A percentile compares a stretch with the other conserved stretches of the same genome.
Conservation (phyloP, 345 rosid genomes). For the Syzygium aromaticum region DNA sequence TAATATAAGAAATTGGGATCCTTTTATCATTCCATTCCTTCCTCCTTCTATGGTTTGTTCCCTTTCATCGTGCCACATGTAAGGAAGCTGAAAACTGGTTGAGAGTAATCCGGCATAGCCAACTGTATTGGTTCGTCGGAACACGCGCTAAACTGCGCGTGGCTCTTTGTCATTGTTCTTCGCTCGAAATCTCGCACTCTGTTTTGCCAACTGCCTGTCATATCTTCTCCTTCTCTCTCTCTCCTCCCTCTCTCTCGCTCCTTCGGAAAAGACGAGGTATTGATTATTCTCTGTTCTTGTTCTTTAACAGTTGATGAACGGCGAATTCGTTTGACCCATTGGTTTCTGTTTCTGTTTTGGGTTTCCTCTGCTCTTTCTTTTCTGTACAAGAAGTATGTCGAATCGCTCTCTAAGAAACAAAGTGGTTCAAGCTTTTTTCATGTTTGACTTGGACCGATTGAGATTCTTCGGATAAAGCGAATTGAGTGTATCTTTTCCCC, state of each 20-base stretch:
- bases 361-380: neutral
- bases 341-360: neutral
- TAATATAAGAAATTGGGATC: neutral
- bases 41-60: neutral
- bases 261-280: neutral
- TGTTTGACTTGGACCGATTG: neutral
- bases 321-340: neutral
- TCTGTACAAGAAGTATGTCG: neutral
- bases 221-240: neutral
- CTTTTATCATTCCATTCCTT: neutral
- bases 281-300: neutral
- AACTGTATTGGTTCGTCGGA: neutral
- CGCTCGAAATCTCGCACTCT: neutral
- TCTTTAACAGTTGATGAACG: neutral
- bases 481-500: neutral
- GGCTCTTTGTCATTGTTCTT: neutral
- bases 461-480: neutral
- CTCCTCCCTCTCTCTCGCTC: neutral
- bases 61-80: neutral
- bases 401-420: neutral
- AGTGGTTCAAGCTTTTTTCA: neutral
- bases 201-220: neutral
- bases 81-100: neutral
- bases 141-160: neutral
- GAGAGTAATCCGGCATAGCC: neutral